Evolutionary conservation across 768 basidiomycete species (phyloP), one percentile per base, ranked within the genome.

Genomic region (Kwoniella sp.): DNA sequence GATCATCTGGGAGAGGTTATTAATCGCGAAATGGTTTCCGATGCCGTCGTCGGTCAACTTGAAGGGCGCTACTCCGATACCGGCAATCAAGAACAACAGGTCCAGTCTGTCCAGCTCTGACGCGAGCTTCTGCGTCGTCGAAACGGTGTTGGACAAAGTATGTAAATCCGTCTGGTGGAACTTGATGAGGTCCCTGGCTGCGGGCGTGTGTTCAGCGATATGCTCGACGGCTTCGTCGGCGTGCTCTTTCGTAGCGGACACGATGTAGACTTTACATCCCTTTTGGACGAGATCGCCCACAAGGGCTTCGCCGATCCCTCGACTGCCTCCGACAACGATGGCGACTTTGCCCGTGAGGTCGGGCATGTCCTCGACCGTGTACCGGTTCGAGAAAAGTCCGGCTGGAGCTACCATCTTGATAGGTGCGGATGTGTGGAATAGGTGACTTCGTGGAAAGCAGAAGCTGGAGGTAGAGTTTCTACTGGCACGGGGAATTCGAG

Each of bases 301-400:
- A 38, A 72, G 55, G 0, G 70, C 67, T 25, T 72, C 66, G 11
- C 79, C 79, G 25, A 80, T 78, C 52, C 79, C 79, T n/a, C 71
- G 34, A 3, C 61, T 84, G 59, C 85, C 85, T 12, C 86, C 86
- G 0, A 84, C 85, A 30, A 86, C 84, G 22, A 86, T 71, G 0
- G 80, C 83, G 1, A 85, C 83, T 63, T 83, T 84, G 22, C 84
- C 85, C 0, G 73, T 79, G 3, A 85, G 77, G 71, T 85, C 83
- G n/a, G 82, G 80, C 17, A 86, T 78, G 59, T 86, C 85, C 37
- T 77, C 70, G 31, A 71, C 59, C 52, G 70, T 65, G 69, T 79
- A 80, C 54, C 79, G 70, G 57, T 80, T 77, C 28, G 74, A 75
- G 45, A 79, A 57, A 20, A 78, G 54, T 54, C 79, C 79, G 2